Percentiles rank a stretch among this genome's conserved stretches.
Evolutionary conservation across 2,329 filamentous ascomycete species (phyloP).

Genomic region (Cephalotrichum gorgonifer): DNA sequence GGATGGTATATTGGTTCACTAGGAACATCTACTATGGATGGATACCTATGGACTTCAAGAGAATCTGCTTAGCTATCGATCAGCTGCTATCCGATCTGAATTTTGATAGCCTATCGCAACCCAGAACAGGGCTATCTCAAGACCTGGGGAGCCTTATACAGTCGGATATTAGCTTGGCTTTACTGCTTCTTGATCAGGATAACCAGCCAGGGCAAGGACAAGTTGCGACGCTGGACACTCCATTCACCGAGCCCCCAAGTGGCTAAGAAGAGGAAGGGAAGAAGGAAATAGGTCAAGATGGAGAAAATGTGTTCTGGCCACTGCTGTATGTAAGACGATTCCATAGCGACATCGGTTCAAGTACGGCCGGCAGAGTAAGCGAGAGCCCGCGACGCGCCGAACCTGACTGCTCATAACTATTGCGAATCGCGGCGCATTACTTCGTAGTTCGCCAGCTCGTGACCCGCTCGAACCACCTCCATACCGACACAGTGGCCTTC

Average conservation of each 20-base stretch:
- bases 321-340: no score
- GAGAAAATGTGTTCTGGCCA: no score
- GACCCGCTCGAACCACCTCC: no score
- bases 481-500: no score
- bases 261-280: not conserved
- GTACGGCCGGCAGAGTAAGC: no score
- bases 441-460: no score
- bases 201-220: not conserved
- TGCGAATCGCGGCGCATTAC: no score
- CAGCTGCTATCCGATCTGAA: conserved; percentile 12
- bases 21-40: conserved; percentile 24
- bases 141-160: not conserved
- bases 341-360: no score
- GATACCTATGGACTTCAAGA: conserved; percentile 23
- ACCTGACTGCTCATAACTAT: no score
- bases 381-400: no score
- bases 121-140: not conserved
- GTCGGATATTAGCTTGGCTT: not conserved
- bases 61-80: conserved; percentile 25
- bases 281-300: not conserved
- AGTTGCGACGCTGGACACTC: not conserved
- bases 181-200: not conserved
- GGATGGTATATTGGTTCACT: conserved; percentile 25
- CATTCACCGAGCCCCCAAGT: not conserved
- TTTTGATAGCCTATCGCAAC: not conserved